These are phyloP conservation scores for Phyllosticta citriasiana DNA, from an alignment of 2,329 filamentous ascomycete species.

Conservation along the genomic window DNA sequence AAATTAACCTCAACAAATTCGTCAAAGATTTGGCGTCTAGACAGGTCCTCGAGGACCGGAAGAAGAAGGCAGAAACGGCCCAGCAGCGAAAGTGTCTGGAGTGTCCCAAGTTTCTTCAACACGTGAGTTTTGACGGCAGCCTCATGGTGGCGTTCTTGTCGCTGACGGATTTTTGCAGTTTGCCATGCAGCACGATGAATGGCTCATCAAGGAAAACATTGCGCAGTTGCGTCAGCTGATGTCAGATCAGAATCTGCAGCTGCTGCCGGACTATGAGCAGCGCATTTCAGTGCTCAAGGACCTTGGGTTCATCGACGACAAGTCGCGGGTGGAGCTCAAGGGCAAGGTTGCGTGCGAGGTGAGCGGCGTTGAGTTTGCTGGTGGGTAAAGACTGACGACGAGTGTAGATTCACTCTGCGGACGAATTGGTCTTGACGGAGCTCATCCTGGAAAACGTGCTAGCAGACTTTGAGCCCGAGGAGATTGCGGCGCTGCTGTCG, in stretches of 20 bases:
- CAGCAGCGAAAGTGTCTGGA: constrained; percentile 54
- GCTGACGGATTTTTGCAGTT: constrained; percentile 45
- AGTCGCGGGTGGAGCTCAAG: constrained; percentile 83
- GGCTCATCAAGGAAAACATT: constrained; percentile 92
- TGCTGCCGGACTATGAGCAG: constrained; percentile 94
- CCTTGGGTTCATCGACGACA: constrained; percentile 81
- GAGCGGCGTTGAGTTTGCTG: constrained; percentile 14
- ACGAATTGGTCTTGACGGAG: constrained; percentile 92
- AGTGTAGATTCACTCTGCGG: constrained; percentile 72
- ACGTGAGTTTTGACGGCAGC: constrained; percentile 49
- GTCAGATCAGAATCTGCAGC: constrained; percentile 91
- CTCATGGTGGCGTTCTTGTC: constrained; percentile 2
- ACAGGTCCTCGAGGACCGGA: constrained; percentile 65
- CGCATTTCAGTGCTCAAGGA: constrained; percentile 86
- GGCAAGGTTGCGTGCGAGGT: constrained; percentile 94
- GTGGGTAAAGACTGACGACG: constrained; percentile 6
- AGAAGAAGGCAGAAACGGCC: constrained; percentile 52
- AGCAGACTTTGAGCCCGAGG: constrained; percentile 87
- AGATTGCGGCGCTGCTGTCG: constrained; percentile 89
- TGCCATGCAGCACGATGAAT: constrained; percentile 92
- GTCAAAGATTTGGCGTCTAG: constrained; percentile 76
- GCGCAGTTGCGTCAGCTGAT: constrained; percentile 75
- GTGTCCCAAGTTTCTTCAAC: constrained; percentile 76
- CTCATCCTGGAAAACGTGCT: constrained; percentile 94
- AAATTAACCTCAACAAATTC: constrained; percentile 63